Base-by-base conservation (phyloP, 2,329 filamentous ascomycete species). In the Penicillium rolfsii region DNA sequence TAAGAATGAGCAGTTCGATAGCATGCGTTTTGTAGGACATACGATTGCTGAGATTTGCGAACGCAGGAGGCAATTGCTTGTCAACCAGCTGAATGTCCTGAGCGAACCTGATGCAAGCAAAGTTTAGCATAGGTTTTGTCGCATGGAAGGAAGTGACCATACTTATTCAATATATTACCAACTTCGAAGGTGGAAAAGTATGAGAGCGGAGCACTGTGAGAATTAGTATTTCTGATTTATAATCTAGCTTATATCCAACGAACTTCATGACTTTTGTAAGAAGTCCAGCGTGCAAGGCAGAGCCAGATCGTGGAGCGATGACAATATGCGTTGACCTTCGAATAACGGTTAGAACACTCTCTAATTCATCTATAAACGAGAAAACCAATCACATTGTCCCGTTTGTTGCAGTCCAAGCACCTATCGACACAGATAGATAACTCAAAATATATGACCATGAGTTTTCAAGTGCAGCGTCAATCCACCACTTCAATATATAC, bases 1-100 rank as follows among this genome's bases (percentile, higher is more conserved):
- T 50, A 5, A 50, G 22, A 28, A 28, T 28, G 46, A 36, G 46
- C n/a, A 33, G 14, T 28, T 14, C 4, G 16, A 8, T 12, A 7
- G 28, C 22, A 30, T 14, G 7, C 22, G 9, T 14, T 5, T 5
- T 26, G 36, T n/a, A 1, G 50, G 24, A 22, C 48, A 35, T 40
- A 58, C 48, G 48, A 35, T 24, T 53, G 33, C 11, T 36, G 7
- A 58, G 48, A 53, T 58, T 53, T 53, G 48, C 56, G 19, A 58
- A 33, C 14, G 48, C 50, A 45, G 26, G 11, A 28, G 56, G 30
- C 5, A 58, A 41, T 7, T 58, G 36, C 28, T 58, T 53, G 40
- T 52, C 56, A 2, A 58, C 38, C 7, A 58, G 48, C 14, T 58
- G 40, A 16, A 52, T 46, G n/a, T 58, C 56, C 40, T 58, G 56